Conservation (phyloP, 1,284 basidiomycete species). For the Apiotrichum siamense region DNA sequence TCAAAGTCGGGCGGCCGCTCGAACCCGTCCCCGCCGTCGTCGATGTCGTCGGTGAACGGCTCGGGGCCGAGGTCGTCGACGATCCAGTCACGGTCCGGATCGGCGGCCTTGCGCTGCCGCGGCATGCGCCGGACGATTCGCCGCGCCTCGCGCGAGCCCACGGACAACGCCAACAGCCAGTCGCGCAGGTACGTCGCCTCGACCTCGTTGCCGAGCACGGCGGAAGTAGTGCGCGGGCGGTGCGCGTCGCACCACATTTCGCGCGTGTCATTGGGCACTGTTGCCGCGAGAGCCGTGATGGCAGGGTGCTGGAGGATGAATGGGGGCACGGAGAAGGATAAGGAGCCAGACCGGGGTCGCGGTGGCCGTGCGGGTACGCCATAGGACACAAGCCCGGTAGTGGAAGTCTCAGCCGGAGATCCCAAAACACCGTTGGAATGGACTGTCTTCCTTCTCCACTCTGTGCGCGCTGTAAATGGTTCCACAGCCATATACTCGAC, state of each 20-base stretch:
- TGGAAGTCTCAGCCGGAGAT: too few relatives aligned
- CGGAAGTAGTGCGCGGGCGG: slow-evolving; percentile 62
- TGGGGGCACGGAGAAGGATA: slow-evolving; percentile 5
- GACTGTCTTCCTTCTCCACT: too few relatives aligned
- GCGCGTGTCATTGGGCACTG: slow-evolving; percentile 22
- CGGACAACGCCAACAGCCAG: slow-evolving; percentile 70
- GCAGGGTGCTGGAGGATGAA: slow-evolving; percentile 29
- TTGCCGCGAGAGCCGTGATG: slow-evolving; percentile 18
- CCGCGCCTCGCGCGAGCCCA: slow-evolving; percentile 47
- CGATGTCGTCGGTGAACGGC: slow-evolving; percentile 16
- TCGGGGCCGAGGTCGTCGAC: slow-evolving; percentile 44
- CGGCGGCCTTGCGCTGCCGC: slow-evolving; percentile 5
- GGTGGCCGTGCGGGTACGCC: too few relatives aligned
- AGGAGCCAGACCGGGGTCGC: not conserved
- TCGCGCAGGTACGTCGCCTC: slow-evolving; percentile 69
- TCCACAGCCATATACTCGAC: not conserved
- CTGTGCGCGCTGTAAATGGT: not conserved
- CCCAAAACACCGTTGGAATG: too few relatives aligned
- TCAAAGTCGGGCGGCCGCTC: too few relatives aligned
- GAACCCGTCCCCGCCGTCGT: slow-evolving; percentile 23
- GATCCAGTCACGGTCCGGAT: slow-evolving; percentile 39
- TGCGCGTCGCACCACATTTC: slow-evolving; percentile 72
- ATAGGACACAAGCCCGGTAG: too few relatives aligned
- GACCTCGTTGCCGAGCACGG: slow-evolving; percentile 75
- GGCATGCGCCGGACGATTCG: slow-evolving; percentile 26